Evolutionary conservation across 768 basidiomycete genomes (phyloP), one percentile per base, ranked within the genome.

Genomic region (Cystofilobasidium ferigula): DNA sequence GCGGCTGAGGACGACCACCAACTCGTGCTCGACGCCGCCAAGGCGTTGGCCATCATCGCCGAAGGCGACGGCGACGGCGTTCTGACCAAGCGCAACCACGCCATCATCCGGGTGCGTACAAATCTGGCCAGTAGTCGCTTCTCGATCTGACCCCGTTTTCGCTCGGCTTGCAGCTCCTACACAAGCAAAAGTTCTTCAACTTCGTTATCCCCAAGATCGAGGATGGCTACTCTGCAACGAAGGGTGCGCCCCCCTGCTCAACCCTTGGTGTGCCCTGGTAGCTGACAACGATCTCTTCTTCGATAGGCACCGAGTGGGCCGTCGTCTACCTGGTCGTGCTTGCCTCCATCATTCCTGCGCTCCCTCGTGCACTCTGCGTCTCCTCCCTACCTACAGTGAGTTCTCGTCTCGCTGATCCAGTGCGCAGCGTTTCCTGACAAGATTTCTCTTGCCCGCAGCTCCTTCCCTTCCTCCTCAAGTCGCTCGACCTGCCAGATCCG

Each of bases 381-480:
- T 79, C 84, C 28, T 82, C 89, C 70, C 81, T 98, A 74, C 75
- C 85, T 0, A 77, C 74, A 48, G 80, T 79, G 22, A n/a, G n/a
- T n/a, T n/a, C n/a, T n/a, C n/a, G 64, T 40, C 10, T 58, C 73
- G 63, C 54, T 81, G 73, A 16, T 26, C 22, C 34, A 9, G 43
- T 35, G 26, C n/a, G 5, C 30, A 24, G 28, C 8, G 34, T 0
- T 35, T 36, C 34, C 36, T 42, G 40, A 32, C 40, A 7, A 7
- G 9, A 26, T 22, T 40, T 16, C 26, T 20, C 34, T 18, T 18
- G 24, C 22, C 51, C 20, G 1, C 71, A 98, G 93, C 82, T 98
- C 16, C 82, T 97, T 70, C 92, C 95, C 0, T 80, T 97, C 18
- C 80, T 99, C 6, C 78, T 99, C 48, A 87, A 87, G 20, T 87